These are phyloP conservation scores for Ilyonectria mors-panacis DNA, from an alignment of 2,329 filamentous ascomycete species.

Conservation along the genomic window DNA sequence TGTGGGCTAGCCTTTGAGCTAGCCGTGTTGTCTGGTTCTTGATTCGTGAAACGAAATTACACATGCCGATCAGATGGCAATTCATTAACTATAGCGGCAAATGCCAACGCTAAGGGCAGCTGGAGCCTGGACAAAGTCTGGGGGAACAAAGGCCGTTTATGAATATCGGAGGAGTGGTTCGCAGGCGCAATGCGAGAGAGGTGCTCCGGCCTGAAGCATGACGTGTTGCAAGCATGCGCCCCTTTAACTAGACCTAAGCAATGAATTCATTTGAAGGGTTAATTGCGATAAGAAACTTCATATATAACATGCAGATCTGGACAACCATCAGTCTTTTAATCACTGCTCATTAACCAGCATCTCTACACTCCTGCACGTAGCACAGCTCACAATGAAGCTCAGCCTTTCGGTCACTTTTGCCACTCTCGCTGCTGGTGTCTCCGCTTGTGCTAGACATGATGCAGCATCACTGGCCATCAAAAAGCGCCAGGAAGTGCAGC, in stretches of 20 bases:
- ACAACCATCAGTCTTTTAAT: neutral
- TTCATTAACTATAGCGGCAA: neutral
- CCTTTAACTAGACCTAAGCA: neutral
- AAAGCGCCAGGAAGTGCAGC: neutral
- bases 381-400: neutral
- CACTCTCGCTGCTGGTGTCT: neutral
- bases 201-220: neutral
- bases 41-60: neutral
- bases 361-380: neutral
- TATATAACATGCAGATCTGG: neutral
- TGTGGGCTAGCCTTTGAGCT: neutral
- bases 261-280: neutral
- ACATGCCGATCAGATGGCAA: neutral
- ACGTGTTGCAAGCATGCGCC: neutral
- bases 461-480: neutral
- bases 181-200: neutral
- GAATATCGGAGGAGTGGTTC: neutral
- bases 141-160: neutral
- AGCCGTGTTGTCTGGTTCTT: neutral
- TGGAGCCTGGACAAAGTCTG: neutral
- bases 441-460: constrained; percentile 7
- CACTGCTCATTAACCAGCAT: neutral
- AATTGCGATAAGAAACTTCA: neutral
- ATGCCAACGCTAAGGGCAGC: neutral
- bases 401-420: neutral